Base-by-base conservation (phyloP, 805 yeast species). In the Starmerella cellae region DNA sequence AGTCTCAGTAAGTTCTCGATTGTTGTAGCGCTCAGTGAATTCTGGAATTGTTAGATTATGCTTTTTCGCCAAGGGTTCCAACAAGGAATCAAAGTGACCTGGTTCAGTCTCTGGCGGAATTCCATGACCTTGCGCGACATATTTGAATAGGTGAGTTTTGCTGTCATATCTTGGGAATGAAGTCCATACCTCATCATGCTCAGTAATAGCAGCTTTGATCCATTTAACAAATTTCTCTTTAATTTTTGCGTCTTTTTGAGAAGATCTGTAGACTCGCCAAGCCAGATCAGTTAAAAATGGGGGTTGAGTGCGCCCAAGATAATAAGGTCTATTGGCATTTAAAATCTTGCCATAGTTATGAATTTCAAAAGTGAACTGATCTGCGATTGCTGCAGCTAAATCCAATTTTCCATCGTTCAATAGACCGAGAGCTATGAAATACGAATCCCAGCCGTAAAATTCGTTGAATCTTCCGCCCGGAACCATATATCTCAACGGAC, bases 391-490 rank as follows among this genome's bases (percentile, higher is more conserved):
- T 52, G 77, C 68, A 8, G 95, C 88, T 27, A 87, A 68, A 32
- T 77, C 81, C 18, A 75, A 60, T 39, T 75, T 69, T 32, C 70
- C 73, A 55, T 81, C 80, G 22, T 73, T 70, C 21, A 91, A 59
- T 33, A 91, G 67, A 1, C 97, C 98, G 20, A 85, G 61, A 0
- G 91, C 74, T 57, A 79, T 85, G 79, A 91, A 82, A 57, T 91
- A 88, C 2, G 95, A 84, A 60, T 88, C 98, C 98, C 98, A 88
- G 14, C 97, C 98, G 56, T 91, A 88, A 45, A 85, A 71, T 63
- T 88, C 98, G 63, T 91, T 91, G 63, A 88, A 88, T 49, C 98
- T 68, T 19, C 98, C 97, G 16, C 98, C 98, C 1, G 98, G 98
- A 20, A 88, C 97, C 16, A 83, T 81, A 60, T 88, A 88, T 0